Conservation (phyloP, 768 basidiomycete species). For the Mycena polygramma region DNA sequence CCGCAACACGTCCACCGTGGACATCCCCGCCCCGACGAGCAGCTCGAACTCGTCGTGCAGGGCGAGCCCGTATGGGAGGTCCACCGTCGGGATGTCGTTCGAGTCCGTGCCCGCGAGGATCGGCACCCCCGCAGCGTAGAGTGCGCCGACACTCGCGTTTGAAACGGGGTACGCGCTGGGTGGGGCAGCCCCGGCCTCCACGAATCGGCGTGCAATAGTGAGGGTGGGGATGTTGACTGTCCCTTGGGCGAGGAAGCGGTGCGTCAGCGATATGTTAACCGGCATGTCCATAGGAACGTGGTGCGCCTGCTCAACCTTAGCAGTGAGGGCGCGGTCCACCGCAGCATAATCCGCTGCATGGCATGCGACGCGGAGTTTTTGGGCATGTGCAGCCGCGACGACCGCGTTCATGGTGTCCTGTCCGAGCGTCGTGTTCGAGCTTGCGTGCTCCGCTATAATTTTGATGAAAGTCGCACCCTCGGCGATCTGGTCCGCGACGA, state of each 20-base stretch:
- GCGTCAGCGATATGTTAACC: constrained; percentile 1
- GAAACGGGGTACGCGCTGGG: neutral
- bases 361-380: neutral
- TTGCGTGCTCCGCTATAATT: neutral
- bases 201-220: neutral
- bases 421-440: constrained; percentile 15
- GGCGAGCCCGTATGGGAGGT: constrained; percentile 10
- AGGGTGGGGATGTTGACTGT: constrained; percentile 15
- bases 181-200: neutral
- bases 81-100: neutral
- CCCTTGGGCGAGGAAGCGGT: constrained; percentile 10
- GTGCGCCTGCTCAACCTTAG: constrained; percentile 13
- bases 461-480: constrained; percentile 25
- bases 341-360: constrained; percentile 23
- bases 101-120: constrained; percentile 23
- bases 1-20: constrained; percentile 20
- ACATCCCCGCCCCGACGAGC: constrained; percentile 25
- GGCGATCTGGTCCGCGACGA: constrained; percentile 22
- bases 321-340: neutral
- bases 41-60: constrained; percentile 28
- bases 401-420: constrained; percentile 25
- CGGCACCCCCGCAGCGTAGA: constrained; percentile 3
- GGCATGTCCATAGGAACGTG: constrained; percentile 11
- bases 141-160: neutral
- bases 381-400: constrained; percentile 14